Base-by-base conservation (phyloP, 192 early-diverging fungal genomes). In the Helicostylum pulchrum region DNA sequence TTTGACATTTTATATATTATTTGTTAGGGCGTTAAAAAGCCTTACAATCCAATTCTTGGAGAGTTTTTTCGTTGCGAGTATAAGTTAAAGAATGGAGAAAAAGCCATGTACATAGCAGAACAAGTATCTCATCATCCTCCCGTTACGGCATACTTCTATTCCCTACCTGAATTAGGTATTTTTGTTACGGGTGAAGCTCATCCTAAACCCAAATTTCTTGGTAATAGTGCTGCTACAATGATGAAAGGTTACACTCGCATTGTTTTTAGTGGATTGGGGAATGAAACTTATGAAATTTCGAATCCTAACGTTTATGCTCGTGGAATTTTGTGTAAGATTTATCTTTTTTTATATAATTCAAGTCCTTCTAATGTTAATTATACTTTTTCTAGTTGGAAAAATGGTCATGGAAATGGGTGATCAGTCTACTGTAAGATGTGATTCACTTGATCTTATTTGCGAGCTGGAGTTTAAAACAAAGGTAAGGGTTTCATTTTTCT, bases 61-160 rank as follows among this genome's bases (percentile, higher is more conserved):
- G 95, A 97, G 70, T 80, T 89, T 21, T 95, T 97, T 74, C 85
- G 88, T 10, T 91, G 90, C 49, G 74, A 80, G 62, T 95, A 84
- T 81, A 67, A 80, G 62, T 90, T 90, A 49, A 58, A 70, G 6
- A 86, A 90, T 69, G 71, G 72, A 1, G 85, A 88, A 46, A 77
- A 84, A 46, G 87, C 90, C 14, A 87, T 78, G 66, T 94, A 89
- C 66, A 64, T 95, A 0, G 82, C 90, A 14, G 95, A 97, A 71
- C 95, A 97, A 65, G 87, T 94, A 15, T 91, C 92, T 31, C 95
- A 97, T 79, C 91, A 95, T 70, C 95, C 95, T 42, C 93, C 95
- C 1, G 85, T 95, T 61, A 91, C 91, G 0, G 84, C 87, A 21
- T 90, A 85, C 69, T 92, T 84, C 72, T 93, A 90, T 71, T 78